phyloP scores from a whole-genome alignment of 441 rosid species.

The Corymbia citriodora region DNA sequence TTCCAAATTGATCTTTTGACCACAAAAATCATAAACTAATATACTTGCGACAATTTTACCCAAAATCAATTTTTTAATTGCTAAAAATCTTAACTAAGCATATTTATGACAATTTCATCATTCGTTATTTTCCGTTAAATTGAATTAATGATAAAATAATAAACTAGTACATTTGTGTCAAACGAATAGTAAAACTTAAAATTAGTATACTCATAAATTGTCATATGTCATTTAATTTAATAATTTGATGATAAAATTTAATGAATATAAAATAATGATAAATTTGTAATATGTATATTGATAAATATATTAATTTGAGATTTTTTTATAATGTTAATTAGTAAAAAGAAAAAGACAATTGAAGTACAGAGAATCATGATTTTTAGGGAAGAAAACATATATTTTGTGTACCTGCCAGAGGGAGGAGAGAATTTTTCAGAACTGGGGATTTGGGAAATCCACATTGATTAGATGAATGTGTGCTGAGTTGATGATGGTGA shows the following conservation, averaged over 20 bases:
- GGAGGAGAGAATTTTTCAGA: background rate
- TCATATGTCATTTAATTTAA: rapidly evolving
- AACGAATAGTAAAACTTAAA: too few relatives aligned
- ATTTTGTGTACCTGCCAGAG: background rate
- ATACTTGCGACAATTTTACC: rapidly evolving
- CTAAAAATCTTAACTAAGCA: background rate
- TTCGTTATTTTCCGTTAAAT: background rate
- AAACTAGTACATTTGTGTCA: too few relatives aligned
- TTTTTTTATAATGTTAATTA: background rate
- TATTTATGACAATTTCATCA: rapidly evolving
- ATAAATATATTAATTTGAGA: background rate
- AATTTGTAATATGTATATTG: rapidly evolving
- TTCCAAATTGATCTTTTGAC: rapidly evolving
- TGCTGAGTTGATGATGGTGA: background rate
- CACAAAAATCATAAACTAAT: rapidly evolving
- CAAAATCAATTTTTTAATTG: too few relatives aligned
- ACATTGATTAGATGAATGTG: background rate
- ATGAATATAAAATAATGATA: rapidly evolving
- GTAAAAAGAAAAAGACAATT: background rate
- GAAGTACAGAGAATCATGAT: background rate
- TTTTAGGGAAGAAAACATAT: background rate
- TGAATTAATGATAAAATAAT: background rate
- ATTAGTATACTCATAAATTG: rapidly evolving
- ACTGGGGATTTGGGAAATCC: background rate
- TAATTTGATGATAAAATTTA: background rate